Conservation (phyloP, 305 asterid species). For the Fraxinus velutina region DNA sequence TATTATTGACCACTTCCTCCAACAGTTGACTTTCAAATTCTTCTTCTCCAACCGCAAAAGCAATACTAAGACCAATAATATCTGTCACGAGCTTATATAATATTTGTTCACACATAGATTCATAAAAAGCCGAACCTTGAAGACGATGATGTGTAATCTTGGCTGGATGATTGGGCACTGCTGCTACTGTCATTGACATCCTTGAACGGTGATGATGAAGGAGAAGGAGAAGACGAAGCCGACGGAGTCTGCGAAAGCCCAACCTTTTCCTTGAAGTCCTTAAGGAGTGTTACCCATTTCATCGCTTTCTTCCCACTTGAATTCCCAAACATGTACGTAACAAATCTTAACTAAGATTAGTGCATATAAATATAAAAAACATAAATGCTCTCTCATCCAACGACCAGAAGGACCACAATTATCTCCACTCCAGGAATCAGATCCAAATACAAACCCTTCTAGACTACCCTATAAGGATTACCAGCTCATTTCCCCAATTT, state of each 20-base stretch:
- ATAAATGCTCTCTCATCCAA: conserved; percentile 60
- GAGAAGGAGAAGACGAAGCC: conserved; percentile 39
- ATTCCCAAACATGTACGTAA: conserved; percentile 47
- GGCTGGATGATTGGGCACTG: conserved; percentile 42
- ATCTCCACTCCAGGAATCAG: conserved; percentile 47
- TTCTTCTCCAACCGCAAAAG: conserved; percentile 5
- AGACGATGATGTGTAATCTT: conserved; percentile 53
- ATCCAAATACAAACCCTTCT: conserved; percentile 66
- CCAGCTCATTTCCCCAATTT: conserved; percentile 42
- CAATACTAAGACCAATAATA: neutral
- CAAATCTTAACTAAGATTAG: conserved; percentile 29
- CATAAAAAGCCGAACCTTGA: conserved; percentile 53
- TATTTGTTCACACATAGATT: neutral
- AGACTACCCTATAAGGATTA: conserved; percentile 57
- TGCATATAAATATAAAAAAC: conserved; percentile 16
- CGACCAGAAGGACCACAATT: conserved; percentile 22
- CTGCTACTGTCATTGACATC: conserved; percentile 37
- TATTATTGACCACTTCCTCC: conserved; percentile 9
- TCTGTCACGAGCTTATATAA: neutral
- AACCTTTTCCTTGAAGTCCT: conserved; percentile 95
- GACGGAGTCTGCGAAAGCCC: conserved; percentile 64
- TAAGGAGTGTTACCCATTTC: conserved; percentile 99
- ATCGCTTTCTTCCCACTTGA: conserved; percentile 67
- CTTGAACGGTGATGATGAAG: conserved; percentile 53
- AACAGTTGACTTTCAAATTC: conserved; percentile 24